Evolutionary conservation across 345 rosid species (phyloP), one percentile per base, ranked within the genome.

Genomic region (Dipteronia sinensis): DNA sequence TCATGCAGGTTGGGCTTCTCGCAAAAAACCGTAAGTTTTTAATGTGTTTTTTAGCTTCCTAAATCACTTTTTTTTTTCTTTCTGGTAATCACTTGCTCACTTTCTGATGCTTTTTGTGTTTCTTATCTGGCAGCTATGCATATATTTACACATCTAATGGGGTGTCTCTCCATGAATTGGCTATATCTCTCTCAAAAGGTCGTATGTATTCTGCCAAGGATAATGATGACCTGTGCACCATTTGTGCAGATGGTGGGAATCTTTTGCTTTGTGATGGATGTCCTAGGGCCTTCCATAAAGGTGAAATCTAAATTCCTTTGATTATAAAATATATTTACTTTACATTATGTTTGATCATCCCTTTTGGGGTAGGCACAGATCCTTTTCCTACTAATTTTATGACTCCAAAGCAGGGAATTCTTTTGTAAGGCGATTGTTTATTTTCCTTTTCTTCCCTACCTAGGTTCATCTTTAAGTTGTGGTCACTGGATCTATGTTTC

Each of bases 1-100:
- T 83, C 99, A 96, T 89, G 99, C 99, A 83, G 99, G 99, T 82
- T 94, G 98, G 97, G 90, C 97, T 77, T 87, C 99, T 61, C 97
- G 98, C 74, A 89, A 89, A 82, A 94, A 96, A 87, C 98, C 97
- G 99, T 96, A 83, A 89, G 94, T 85, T 56, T 59, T 68, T 42
- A 22, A 66, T 67, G 59, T 31, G 44, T 58, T 2, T 20, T 77
- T 40, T 7, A 22, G 44, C 38, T 66, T 71, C 38, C 1, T 31
- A 12, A 23, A 15, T 73, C 8, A 7, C 42, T 22, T 16, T 25
- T 53, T 31, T 31, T 31, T 31, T 31, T 31, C 4, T 31, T 11
- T 34, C 40, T 10, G 7, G 55, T 47, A 31, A 12, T 42, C 10
- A n/a, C 64, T 7, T 42, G 31, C 56, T 70, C 67, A 56, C 67